A percentile compares a stretch with the other conserved stretches of the same genome.
These are phyloP conservation scores for Aspergillus kassunensis DNA, from an alignment of 495 filamentous ascomycete genomes.

Conservation along the genomic window DNA sequence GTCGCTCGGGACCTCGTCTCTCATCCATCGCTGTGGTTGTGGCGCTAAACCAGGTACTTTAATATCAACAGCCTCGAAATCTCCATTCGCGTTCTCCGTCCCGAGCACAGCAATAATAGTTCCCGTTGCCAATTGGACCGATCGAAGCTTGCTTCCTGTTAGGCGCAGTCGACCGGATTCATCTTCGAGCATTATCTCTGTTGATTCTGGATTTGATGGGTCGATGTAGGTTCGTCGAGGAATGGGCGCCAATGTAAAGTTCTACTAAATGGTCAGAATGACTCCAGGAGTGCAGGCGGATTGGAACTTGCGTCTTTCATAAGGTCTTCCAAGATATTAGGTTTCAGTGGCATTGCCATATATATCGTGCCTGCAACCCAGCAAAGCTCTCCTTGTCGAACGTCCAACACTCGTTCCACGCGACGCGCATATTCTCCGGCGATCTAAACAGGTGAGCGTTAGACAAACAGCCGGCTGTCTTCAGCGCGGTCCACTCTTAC, in stretches of 20 bases:
- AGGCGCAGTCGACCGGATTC: slow-evolving; percentile 89
- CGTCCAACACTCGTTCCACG: slow-evolving; percentile 87
- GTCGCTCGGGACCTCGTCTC: slow-evolving; percentile 41
- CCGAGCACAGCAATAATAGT: slow-evolving; percentile 88
- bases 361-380: slow-evolving; percentile 95
- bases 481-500: slow-evolving; percentile 31
- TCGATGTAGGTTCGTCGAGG: slow-evolving; percentile 71
- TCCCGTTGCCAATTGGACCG: slow-evolving; percentile 77
- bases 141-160: slow-evolving; percentile 60
- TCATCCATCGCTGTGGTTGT: slow-evolving; percentile 75
- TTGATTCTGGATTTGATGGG: slow-evolving; percentile 39
- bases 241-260: slow-evolving; percentile 81
- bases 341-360: slow-evolving; percentile 95
- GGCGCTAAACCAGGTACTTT: slow-evolving; percentile 79
- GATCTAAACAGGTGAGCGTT: slow-evolving; percentile 45
- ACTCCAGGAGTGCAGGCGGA: background rate
- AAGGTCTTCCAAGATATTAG: slow-evolving; percentile 93
- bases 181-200: slow-evolving; percentile 84
- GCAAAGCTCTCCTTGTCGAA: slow-evolving; percentile 91
- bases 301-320: slow-evolving; percentile 70
- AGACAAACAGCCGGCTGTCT: background rate
- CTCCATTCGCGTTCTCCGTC: slow-evolving; percentile 85
- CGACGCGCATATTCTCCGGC: slow-evolving; percentile 68
- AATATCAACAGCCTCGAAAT: slow-evolving; percentile 88
- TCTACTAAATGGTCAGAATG: slow-evolving; percentile 40